Evolutionary conservation across 495 filamentous ascomycete species (phyloP).

Genomic region (Opeltia flavorubescens): DNA sequence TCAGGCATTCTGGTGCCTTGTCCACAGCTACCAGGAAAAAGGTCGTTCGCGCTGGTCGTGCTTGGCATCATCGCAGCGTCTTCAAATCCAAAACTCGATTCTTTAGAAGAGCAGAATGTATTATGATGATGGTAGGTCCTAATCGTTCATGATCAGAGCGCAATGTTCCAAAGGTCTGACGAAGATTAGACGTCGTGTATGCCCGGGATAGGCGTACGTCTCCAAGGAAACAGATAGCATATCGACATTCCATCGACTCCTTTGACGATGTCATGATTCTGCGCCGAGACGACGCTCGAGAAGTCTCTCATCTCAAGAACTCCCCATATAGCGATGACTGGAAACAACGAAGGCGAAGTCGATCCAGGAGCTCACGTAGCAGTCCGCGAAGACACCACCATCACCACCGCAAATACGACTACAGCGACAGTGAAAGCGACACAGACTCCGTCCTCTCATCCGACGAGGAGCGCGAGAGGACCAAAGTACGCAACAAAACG

Average conservation of each 20-base stretch:
- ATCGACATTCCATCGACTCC: neutral
- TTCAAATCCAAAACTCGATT: neutral
- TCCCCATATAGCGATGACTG: neutral
- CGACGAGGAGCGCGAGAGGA: neutral
- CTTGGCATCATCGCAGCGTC: neutral
- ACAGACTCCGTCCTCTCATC: neutral
- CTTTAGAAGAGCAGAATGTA: neutral
- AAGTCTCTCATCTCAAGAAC: neutral
- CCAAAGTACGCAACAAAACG: constrained; percentile 7
- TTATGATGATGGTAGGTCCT: neutral
- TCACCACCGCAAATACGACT: neutral
- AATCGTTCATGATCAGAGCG: neutral
- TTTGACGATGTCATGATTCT: neutral
- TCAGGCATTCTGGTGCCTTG: neutral
- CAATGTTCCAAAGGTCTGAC: neutral
- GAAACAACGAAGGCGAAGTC: neutral
- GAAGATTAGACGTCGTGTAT: neutral
- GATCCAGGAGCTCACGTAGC: neutral
- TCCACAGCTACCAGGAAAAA: neutral
- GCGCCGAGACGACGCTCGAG: neutral
- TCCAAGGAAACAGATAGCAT: neutral
- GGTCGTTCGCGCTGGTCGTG: neutral
- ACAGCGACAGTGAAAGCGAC: constrained; percentile 1
- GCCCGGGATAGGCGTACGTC: neutral
- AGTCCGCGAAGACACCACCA: neutral